Evolutionary conservation across 306 rosid species (phyloP).

Genomic region (Cucumis sativus): DNA sequence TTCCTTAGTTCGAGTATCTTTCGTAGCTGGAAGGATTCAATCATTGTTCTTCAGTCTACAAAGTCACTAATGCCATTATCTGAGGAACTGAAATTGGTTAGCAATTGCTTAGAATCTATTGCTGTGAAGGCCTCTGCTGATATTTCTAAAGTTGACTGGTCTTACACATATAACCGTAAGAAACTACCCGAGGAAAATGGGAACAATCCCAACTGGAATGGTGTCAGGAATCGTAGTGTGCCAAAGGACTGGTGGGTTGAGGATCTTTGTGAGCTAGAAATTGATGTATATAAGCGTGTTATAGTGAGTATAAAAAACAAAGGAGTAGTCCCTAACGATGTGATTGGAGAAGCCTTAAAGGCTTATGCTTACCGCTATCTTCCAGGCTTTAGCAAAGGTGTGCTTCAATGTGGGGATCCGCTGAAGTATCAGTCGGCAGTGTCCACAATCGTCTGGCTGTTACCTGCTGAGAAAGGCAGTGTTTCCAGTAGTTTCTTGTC

Average conservation of each 20-base stretch:
- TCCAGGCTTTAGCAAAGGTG: constrained; percentile 76
- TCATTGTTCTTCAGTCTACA: constrained; percentile 81
- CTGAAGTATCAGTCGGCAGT: constrained; percentile 38
- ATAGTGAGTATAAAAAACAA: constrained; percentile 41
- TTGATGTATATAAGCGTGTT: constrained; percentile 59
- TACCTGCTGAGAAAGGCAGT: constrained; percentile 69
- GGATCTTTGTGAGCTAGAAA: constrained; percentile 89
- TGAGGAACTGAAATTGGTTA: constrained; percentile 68
- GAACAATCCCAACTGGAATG: constrained; percentile 41
- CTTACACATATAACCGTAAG: constrained; percentile 76
- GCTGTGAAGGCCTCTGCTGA: constrained; percentile 72
- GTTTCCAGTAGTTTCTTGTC: constrained; percentile 76
- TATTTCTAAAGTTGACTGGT: constrained; percentile 84
- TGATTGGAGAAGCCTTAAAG: constrained; percentile 87
- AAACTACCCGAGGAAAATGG: constrained; percentile 77
- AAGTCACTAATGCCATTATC: constrained; percentile 47
- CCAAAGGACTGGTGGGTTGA: constrained; percentile 99
- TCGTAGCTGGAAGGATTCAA: constrained; percentile 96
- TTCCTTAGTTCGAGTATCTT: constrained; percentile 86
- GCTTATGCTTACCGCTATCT: constrained; percentile 71
- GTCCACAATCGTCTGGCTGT: constrained; percentile 55
- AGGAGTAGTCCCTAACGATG: constrained; percentile 41
- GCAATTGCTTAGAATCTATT: constrained; percentile 56
- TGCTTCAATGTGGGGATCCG: constrained; percentile 42
- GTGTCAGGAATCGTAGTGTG: constrained; percentile 50